Evolutionary conservation across 2,329 filamentous ascomycete genomes (phyloP).

Genomic region (Cladosporium sp.): DNA sequence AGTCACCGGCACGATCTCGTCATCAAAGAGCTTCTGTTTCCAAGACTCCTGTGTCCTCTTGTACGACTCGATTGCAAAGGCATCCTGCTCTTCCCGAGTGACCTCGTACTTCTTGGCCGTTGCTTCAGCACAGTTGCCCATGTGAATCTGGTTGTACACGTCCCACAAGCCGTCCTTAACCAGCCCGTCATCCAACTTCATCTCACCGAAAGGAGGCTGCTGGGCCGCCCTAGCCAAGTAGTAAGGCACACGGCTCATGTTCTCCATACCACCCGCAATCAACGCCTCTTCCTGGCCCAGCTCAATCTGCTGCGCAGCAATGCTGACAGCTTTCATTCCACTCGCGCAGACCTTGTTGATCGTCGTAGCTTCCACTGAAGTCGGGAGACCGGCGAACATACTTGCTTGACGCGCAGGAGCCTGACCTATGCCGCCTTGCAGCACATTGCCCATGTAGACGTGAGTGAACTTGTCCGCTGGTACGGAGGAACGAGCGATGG

Average conservation of each 20-base stretch:
- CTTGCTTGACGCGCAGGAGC: slow-evolving; percentile 86
- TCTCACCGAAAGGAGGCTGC: slow-evolving; percentile 78
- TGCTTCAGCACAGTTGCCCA: slow-evolving; percentile 95
- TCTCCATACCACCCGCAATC: slow-evolving; percentile 95
- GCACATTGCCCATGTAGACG: slow-evolving; percentile 96
- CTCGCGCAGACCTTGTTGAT: slow-evolving; percentile 99
- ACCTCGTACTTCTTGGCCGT: slow-evolving; percentile 85
- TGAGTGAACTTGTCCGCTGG: slow-evolving; percentile 77
- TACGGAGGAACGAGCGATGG: slow-evolving; percentile 78
- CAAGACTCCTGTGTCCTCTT: slow-evolving; percentile 86
- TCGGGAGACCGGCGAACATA: slow-evolving; percentile 79
- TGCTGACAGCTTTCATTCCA: slow-evolving; percentile 82
- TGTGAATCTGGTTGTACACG: slow-evolving; percentile 94
- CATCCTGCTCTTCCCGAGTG: slow-evolving; percentile 80
- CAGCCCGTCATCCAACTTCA: slow-evolving; percentile 84
- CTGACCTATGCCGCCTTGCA: slow-evolving; percentile 80
- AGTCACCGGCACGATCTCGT: slow-evolving; percentile 85
- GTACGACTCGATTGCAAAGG: slow-evolving; percentile 86
- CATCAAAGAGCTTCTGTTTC: slow-evolving; percentile 74
- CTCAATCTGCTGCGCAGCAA: slow-evolving; percentile 93
- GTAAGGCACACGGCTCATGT: slow-evolving; percentile 91
- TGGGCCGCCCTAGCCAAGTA: slow-evolving; percentile 80
- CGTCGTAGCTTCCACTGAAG: slow-evolving; percentile 80
- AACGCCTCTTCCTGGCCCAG: slow-evolving; percentile 84
- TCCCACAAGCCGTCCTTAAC: slow-evolving; percentile 95